Base-by-base conservation (phyloP, 23 red algal genomes). In the Gracilaria gracilis region DNA sequence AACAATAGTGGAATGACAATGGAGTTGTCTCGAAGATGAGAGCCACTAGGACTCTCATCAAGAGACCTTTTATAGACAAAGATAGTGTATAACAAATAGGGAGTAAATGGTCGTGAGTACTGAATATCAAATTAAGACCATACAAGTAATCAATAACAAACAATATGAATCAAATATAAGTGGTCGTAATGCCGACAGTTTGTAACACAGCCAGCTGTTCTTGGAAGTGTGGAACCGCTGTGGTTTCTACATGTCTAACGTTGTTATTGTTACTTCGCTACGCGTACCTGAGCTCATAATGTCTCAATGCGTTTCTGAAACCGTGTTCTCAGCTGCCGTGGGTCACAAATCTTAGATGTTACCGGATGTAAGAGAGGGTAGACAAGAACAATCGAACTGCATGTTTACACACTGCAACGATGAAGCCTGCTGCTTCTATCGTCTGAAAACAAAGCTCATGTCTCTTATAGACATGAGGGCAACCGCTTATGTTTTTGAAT, bases 401-500 rank as follows among this genome's bases (percentile, higher is more conserved):
- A 19, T 7, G 33, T 69, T 69, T 69, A 69, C 64, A 12, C 64
- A 69, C 32, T 69, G 31, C 64, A 20, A 69, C 64, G 64, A 37
- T 8, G 64, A 37, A 69, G 16, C 4, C 4, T 69, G 3, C 32
- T 36, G 64, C 64, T 69, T 69, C 33, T 38, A 21, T 44, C 38
- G 71, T 51, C 32, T 51, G 71, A 75, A 17, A 4, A 24, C 2
- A 27, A 62, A 62, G 3, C 59, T 29, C 59, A 31, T 62, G 27
- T 25, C 59, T 62, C 13, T 29, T 62, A 62, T 62, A 31, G 21
- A 62, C 59, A 27, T 62, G 21, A 11, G 8, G 29, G 24, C 27
- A 31, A 29, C 59, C 59, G 59, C 59, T 62, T 62, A 62, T 62
- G 29, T 62, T 16, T 62, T 29, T 62, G 59, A 62, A 62, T 62